Percentiles rank a stretch among this genome's conserved stretches.
phyloP scores from a whole-genome alignment of 2,329 filamentous ascomycete species.

The Botryotinia globosa region DNA sequence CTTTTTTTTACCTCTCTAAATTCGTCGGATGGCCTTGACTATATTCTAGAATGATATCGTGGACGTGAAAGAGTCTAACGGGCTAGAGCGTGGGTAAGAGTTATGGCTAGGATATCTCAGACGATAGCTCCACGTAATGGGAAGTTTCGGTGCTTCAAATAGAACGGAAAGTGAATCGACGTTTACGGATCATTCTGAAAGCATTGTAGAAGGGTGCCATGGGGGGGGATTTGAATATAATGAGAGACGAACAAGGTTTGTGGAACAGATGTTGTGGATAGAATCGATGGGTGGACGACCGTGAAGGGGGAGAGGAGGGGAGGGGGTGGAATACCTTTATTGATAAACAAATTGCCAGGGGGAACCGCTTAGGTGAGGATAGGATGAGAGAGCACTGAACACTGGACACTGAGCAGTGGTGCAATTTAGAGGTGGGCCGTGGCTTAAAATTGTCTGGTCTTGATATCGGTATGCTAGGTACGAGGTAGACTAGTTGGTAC shows the following conservation, averaged over 20 bases:
- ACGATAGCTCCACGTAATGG: conserved; percentile 14
- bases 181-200: conserved; percentile 36
- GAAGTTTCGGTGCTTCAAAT: conserved; percentile 29
- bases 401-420: background rate
- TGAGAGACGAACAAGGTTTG: conserved; percentile 22
- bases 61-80: background rate
- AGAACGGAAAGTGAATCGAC: conserved; percentile 36
- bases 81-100: conserved; percentile 2
- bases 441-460: background rate
- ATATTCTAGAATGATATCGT: background rate
- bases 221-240: conserved; percentile 11
- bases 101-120: background rate
- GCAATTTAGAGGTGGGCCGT: background rate
- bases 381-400: background rate
- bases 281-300: background rate
- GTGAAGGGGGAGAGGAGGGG: conserved; percentile 12
- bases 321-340: conserved; percentile 11
- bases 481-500: background rate
- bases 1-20: conserved; percentile 9
- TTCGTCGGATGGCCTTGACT: background rate
- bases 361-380: background rate
- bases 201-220: conserved; percentile 31
- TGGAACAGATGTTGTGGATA: conserved; percentile 31
- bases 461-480: background rate
- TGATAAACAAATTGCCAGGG: conserved; percentile 8